Evolutionary conservation across 768 basidiomycete genomes (phyloP), one percentile per base, ranked within the genome.

Genomic region (Suillus clintonianus): DNA sequence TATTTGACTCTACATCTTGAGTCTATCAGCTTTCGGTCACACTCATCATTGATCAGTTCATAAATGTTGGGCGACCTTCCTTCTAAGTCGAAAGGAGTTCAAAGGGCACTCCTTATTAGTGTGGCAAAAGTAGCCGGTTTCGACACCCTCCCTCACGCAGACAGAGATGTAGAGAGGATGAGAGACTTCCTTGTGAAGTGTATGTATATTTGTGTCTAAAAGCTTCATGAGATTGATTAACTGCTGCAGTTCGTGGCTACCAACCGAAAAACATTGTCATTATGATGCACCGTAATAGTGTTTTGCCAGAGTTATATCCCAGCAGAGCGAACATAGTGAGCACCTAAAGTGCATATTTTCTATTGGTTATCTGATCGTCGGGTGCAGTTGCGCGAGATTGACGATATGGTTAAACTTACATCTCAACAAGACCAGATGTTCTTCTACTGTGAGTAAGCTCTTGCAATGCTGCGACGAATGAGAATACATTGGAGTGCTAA

Each of bases 381-480:
- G 11, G 14, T 22, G 9, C 34, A 63, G 62, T 27, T 62, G 37
- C 24, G 15, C 7, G 41, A 65, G 47, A 65, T 65, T 32, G 37
- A 65, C 11, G 14, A 24, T n/a, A 3, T 65, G 9, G 64, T 63
- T 17, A 10, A 48, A 39, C 22, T 6, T 0, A 63, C 64, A 4
- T 32, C 36, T 8, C 24, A 48, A 42, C 14, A 57, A 13, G 64
- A 65, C 55, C 42, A 24, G 27, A 57, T 65, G 9, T 65, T 65
- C 5, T 64, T 65, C 22, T 65, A 62, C n/a, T 65, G 64, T 63
- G 27, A 32, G 64, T 47, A 27, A n/a, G 36, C 42, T 22, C n/a
- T 47, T 11, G 2, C 17, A 7, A 56, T 22, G 19, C 24, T 15
- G 2, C 27, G 47, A 27, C 17, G 24, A 3, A 14, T 24, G 22